Conservation (phyloP, 2,329 filamentous ascomycete species). For the Neurospora sp. region DNA sequence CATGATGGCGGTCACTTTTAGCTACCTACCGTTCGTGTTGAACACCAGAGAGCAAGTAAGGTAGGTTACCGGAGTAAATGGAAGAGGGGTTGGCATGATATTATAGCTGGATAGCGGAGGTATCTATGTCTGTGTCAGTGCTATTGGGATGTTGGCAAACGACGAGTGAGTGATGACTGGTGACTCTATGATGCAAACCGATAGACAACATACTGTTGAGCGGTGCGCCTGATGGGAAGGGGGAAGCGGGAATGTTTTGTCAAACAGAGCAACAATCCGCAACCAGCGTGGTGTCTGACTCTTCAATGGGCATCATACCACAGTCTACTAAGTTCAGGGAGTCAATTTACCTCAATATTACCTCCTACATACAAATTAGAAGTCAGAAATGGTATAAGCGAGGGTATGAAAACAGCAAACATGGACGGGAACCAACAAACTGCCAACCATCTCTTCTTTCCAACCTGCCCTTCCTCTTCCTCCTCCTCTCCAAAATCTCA, state of each 20-base stretch:
- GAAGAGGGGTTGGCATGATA: not conserved
- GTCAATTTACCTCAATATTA: not conserved
- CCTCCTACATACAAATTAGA: not conserved
- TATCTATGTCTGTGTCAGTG: not conserved
- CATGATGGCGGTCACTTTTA: not conserved
- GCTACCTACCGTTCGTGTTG: not conserved
- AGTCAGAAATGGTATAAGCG: not conserved
- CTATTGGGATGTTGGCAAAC: not conserved
- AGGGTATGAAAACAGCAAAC: not conserved
- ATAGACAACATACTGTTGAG: not conserved
- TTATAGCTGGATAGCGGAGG: not conserved
- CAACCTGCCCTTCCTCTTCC: not conserved
- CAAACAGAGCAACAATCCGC: not conserved
- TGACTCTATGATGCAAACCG: not conserved
- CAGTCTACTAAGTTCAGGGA: not conserved
- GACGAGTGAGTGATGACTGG: not conserved
- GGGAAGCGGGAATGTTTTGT: not conserved
- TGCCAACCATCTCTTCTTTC: not conserved
- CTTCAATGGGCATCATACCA: no score
- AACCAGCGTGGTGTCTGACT: not conserved
- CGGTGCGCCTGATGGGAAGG: not conserved
- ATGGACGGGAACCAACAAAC: not conserved
- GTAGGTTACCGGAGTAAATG: not conserved
- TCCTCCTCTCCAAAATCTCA: not conserved
- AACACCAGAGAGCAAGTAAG: no score